Percentiles rank a stretch among this genome's conserved stretches.
Evolutionary conservation across 768 basidiomycete species (phyloP).

Genomic region (Kondoa subrosea): DNA sequence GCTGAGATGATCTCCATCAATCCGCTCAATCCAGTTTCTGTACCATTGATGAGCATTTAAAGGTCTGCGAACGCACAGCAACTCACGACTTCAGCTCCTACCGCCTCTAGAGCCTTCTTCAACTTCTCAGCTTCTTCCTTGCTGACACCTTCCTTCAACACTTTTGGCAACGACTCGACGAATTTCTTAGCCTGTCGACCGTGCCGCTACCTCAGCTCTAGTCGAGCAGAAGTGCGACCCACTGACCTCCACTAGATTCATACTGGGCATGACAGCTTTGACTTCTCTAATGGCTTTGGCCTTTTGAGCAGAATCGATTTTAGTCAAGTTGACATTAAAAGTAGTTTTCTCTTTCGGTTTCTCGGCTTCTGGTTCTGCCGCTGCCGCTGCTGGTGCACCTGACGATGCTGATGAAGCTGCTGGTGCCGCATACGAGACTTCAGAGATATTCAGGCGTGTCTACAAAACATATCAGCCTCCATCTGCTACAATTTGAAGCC

Average conservation of each 20-base stretch:
- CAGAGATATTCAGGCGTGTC: conserved; percentile 88
- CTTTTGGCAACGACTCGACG: conserved; percentile 82
- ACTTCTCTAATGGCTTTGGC: conserved; percentile 96
- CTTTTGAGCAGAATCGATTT: conserved; percentile 78
- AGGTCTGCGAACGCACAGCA: too few relatives aligned
- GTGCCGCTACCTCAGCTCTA: background rate
- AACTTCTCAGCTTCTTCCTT: conserved; percentile 98
- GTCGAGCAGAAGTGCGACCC: conserved; percentile 7
- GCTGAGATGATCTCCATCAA: too few relatives aligned
- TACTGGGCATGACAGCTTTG: conserved; percentile 83
- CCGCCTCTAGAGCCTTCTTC: conserved; percentile 67
- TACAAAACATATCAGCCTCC: conserved; percentile 29
- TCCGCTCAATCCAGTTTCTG: too few relatives aligned
- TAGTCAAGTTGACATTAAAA: conserved; percentile 86
- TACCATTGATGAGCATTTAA: too few relatives aligned
- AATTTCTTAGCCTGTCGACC: conserved; percentile 83
- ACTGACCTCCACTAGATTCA: conserved; percentile 90
- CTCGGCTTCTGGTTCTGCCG: conserved; percentile 42
- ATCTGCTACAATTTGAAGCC: background rate
- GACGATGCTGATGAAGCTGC: conserved; percentile 34
- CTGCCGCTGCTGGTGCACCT: conserved; percentile 43
- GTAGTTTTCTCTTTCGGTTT: conserved; percentile 98
- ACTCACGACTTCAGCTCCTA: conserved; percentile 72
- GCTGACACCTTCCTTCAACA: conserved; percentile 79
- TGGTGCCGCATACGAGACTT: conserved; percentile 79